These are phyloP conservation scores for Lipomyces mesembrius DNA, from an alignment of 805 yeast species.

Conservation along the genomic window DNA sequence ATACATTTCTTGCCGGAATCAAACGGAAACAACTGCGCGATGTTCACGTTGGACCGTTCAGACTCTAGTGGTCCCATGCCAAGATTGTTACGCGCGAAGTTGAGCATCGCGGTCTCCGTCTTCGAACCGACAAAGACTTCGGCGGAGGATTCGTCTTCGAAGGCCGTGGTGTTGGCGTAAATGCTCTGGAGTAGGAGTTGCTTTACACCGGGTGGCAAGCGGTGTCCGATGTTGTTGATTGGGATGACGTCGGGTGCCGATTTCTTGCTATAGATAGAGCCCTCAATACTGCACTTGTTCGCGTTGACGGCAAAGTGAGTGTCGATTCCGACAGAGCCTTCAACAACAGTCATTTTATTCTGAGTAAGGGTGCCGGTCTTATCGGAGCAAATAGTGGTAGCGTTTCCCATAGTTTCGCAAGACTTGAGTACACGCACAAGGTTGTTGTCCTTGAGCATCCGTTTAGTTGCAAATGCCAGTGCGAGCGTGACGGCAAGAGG, in stretches of 20 bases:
- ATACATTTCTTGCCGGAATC: constrained; percentile 95
- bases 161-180: constrained; percentile 84
- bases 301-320: constrained; percentile 48
- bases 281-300: not conserved
- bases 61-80: constrained; percentile 54
- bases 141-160: constrained; percentile 54
- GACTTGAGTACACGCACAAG: constrained; percentile 90
- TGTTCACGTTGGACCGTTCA: constrained; percentile 51
- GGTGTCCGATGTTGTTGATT: constrained; percentile 33
- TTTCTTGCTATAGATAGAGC: constrained; percentile 8
- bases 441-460: constrained; percentile 97
- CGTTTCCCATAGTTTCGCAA: constrained; percentile 99
- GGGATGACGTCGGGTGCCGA: constrained; percentile 29
- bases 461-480: constrained; percentile 94
- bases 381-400: constrained; percentile 95
- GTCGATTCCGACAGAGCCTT: constrained; percentile 64
- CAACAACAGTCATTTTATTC: constrained; percentile 88
- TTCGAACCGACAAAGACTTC: constrained; percentile 88
- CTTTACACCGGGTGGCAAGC: constrained; percentile 23
- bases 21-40: constrained; percentile 82
- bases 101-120: constrained; percentile 87
- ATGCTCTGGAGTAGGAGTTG: constrained; percentile 59
- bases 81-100: constrained; percentile 65
- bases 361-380: constrained; percentile 97
- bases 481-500: constrained; percentile 98